Base-by-base conservation (phyloP, 1,139 yeast species). In the Lodderomyces margitis region DNA sequence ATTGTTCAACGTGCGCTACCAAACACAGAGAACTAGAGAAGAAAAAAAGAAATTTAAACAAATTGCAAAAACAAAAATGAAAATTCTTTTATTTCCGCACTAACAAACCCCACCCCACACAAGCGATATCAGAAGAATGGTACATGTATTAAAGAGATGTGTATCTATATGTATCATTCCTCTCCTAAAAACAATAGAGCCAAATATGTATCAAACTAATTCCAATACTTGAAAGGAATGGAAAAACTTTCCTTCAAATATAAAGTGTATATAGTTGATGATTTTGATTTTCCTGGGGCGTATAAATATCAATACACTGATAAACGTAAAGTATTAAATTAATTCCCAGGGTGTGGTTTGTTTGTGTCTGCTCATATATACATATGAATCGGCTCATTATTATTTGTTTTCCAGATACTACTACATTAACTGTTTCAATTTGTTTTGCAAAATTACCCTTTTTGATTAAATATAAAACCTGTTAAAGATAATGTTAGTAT, bases 281-380 rank as follows among this genome's bases (percentile, higher is more conserved):
- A 16, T 19, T 24, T 45, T 38, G 33, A 42, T 52, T 43, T 53
- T 37, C 56, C 56, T 53, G 51, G 52, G 50, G 42, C 52, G 55
- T 52, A 52, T 52, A 52, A 51, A 28, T 28, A 28, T 28, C 32
- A 28, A 12, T 28, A 28, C 32, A 28, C 32, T 28, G 31, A 15
- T n/a, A 15, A 3, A 15, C 14, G 32, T 28, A 28, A 28, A 28
- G 32, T 28, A 28, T 28, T 28, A 28, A 28, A 28, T 28, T 28
- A 28, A 28, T 31, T 43, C 49, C 47, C 54, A 46, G 54, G 56
- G 39, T n/a, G n/a, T n/a, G n/a, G n/a, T n/a, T n/a, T n/a, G n/a
- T n/a, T n/a, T n/a, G n/a, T n/a, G n/a, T n/a, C n/a, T n/a, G n/a
- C n/a, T n/a, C n/a, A n/a, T n/a, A n/a, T n/a, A n/a, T n/a, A n/a